Conservation (phyloP, 208 protist genomes). For the Crithidia mellificae region DNA sequence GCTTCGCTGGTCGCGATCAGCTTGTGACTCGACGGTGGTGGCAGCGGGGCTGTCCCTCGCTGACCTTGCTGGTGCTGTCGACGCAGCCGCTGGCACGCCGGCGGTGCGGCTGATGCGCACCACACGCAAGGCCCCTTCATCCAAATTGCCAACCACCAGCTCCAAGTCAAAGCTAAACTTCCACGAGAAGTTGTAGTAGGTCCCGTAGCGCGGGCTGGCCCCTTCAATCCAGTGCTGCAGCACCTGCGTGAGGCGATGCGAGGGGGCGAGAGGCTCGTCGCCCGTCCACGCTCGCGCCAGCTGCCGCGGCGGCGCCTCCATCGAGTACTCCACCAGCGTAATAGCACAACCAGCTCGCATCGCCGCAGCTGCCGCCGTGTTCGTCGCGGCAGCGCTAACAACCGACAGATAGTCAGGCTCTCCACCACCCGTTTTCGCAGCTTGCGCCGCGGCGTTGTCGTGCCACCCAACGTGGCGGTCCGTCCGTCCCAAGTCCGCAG, state of each 20-base stretch:
- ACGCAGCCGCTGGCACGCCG: background rate
- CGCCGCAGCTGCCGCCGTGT: background rate
- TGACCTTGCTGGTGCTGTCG: too few species aligned
- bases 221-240: conserved; percentile 34
- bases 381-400: background rate
- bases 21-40: too few species aligned
- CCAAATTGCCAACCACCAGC: conserved; percentile 64
- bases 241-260: conserved; percentile 35
- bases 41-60: too few species aligned
- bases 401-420: background rate
- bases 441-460: background rate
- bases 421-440: background rate
- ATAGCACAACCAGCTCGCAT: conserved; percentile 29
- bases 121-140: conserved; percentile 61
- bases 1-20: too few species aligned
- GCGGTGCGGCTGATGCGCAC: conserved; percentile 37
- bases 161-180: conserved; percentile 79
- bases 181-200: conserved; percentile 73
- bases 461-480: conserved; percentile 31
- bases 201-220: conserved; percentile 31
- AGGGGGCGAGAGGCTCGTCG: conserved; percentile 10
- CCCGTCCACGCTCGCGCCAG: conserved; percentile 26
- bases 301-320: conserved; percentile 22
- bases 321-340: conserved; percentile 29
- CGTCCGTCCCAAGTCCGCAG: background rate